A percentile compares a stretch with the other conserved stretches of the same genome.
phyloP scores from a whole-genome alignment of 192 early-diverging fungal species.

The Rhizoclosmatium globosum region DNA sequence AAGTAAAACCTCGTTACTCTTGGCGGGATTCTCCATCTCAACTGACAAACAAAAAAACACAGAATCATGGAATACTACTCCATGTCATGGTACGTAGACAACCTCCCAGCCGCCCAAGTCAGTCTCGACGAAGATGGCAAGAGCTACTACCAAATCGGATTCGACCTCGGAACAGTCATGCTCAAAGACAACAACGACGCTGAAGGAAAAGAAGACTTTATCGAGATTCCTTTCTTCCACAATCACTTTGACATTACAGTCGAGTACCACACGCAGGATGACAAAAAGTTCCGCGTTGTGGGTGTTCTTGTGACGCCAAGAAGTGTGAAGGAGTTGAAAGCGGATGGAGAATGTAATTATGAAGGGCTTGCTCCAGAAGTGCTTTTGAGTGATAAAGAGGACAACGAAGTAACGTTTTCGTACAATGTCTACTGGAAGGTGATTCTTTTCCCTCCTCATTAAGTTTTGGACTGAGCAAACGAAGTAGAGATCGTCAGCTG shows the following conservation, averaged over 20 bases:
- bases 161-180: slow-evolving; percentile 70
- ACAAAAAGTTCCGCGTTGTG: slow-evolving; percentile 79
- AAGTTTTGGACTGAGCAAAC: not conserved
- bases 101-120: slow-evolving; percentile 79
- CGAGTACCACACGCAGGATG: slow-evolving; percentile 74
- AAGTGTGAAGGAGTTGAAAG: slow-evolving; percentile 55
- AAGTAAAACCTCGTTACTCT: slow-evolving; percentile 32
- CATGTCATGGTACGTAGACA: slow-evolving; percentile 78
- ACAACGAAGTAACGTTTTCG: slow-evolving; percentile 49
- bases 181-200: not conserved
- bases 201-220: not conserved
- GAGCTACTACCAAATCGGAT: slow-evolving; percentile 79
- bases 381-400: slow-evolving; percentile 21
- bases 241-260: slow-evolving; percentile 90
- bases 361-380: slow-evolving; percentile 8
- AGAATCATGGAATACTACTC: slow-evolving; percentile 63
- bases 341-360: slow-evolving; percentile 14
- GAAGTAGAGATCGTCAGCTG: slow-evolving; percentile 32
- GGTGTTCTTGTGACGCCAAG: slow-evolving; percentile 81
- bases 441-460: not conserved
- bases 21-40: not conserved
- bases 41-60: not conserved
- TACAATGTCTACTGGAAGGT: slow-evolving; percentile 62
- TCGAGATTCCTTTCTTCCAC: slow-evolving; percentile 59
- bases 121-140: slow-evolving; percentile 59